A percentile compares a stretch with the other conserved stretches of the same genome.
Evolutionary conservation across 495 filamentous ascomycete genomes (phyloP).

Genomic region (Aspergillus campestris): DNA sequence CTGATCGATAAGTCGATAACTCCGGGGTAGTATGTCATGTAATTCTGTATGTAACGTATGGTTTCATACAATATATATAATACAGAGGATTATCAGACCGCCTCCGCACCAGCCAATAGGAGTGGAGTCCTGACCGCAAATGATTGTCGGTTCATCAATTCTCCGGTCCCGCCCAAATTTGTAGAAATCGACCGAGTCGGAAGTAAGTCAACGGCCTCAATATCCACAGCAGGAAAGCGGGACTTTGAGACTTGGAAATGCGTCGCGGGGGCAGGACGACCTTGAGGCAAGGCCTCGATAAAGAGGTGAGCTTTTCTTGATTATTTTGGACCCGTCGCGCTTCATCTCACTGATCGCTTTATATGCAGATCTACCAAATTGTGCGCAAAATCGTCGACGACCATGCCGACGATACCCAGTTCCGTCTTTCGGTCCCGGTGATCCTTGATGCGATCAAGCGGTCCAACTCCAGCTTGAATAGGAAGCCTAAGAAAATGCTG

Average conservation of each 20-base stretch:
- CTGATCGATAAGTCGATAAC: neutral
- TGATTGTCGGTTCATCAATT: conserved; percentile 14
- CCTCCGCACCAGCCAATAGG: too few species aligned
- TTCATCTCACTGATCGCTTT: conserved; percentile 2
- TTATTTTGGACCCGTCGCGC: neutral
- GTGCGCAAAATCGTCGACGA: conserved; percentile 65
- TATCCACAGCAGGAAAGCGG: neutral
- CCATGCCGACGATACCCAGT: conserved; percentile 37
- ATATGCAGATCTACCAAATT: conserved; percentile 58
- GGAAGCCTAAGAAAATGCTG: conserved; percentile 68
- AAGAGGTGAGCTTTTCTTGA: conserved; percentile 35
- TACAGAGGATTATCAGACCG: too few species aligned
- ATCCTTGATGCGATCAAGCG: conserved; percentile 71
- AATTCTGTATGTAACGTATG: neutral
- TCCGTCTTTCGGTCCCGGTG: conserved; percentile 46
- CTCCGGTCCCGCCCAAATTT: conserved; percentile 12
- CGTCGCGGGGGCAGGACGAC: conserved; percentile 37
- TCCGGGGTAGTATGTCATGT: conserved; percentile 16
- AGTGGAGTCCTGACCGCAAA: neutral
- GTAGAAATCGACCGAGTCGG: conserved; percentile 7
- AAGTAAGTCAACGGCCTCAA: too few species aligned
- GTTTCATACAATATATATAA: neutral
- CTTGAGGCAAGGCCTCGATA: conserved; percentile 46
- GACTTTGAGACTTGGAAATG: conserved; percentile 9
- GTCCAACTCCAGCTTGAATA: conserved; percentile 77